Evolutionary conservation across 2,329 filamentous ascomycete species (phyloP).

Genomic region (Sphaerulina vaccinii): DNA sequence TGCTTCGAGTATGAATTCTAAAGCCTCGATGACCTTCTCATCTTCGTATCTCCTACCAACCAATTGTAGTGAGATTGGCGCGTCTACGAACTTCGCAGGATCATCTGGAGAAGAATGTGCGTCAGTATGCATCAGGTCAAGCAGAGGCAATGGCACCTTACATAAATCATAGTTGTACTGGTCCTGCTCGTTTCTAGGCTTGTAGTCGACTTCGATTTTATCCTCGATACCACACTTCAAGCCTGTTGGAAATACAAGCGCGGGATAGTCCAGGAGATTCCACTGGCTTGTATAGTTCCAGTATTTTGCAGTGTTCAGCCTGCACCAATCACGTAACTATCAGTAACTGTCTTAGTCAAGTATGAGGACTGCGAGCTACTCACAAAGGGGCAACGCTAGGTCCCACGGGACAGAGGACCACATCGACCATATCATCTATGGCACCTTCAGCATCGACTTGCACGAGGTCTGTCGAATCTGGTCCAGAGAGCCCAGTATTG

Average conservation of each 20-base stretch:
- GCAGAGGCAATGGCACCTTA: constrained; percentile 36
- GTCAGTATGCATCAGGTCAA: no score
- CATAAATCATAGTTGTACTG: constrained; percentile 50
- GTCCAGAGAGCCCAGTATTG: constrained; percentile 31
- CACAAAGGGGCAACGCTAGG: constrained; percentile 55
- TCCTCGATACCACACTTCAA: constrained; percentile 47
- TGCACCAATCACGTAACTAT: neutral
- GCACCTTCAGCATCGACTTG: constrained; percentile 18
- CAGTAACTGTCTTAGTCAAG: neutral
- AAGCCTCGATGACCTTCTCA: constrained; percentile 50
- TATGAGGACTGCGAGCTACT: neutral
- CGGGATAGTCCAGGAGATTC: constrained; percentile 64
- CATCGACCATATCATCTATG: constrained; percentile 51
- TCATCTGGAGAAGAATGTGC: constrained; percentile 1
- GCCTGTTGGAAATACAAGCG: constrained; percentile 59
- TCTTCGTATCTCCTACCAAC: constrained; percentile 55
- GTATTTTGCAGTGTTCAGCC: constrained; percentile 44
- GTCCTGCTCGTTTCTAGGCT: constrained; percentile 49
- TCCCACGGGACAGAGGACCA: constrained; percentile 61
- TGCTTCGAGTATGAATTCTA: constrained; percentile 37
- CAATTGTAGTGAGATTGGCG: constrained; percentile 55
- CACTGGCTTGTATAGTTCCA: constrained; percentile 68
- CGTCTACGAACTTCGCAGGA: constrained; percentile 49
- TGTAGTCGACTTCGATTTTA: constrained; percentile 38
- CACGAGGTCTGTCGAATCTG: constrained; percentile 22